Conservation (phyloP, 1,284 basidiomycete genomes). For the Crucibulum cyathiforme region DNA sequence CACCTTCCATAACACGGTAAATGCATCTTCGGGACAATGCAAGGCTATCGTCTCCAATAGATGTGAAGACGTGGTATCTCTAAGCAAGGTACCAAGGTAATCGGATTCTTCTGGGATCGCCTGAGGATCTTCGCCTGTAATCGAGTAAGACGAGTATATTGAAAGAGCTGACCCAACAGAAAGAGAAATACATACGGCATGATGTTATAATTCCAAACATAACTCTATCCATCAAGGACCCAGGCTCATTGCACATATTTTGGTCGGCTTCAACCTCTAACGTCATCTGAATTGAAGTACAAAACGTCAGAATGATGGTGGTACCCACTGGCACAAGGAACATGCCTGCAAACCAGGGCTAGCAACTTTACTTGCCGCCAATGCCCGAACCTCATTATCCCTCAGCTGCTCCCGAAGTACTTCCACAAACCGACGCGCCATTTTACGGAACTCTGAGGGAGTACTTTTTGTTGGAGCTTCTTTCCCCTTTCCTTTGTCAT, state of each 20-base stretch:
- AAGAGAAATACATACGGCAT: slow-evolving; percentile 52
- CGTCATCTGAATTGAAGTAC: slow-evolving; percentile 63
- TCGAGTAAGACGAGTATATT: background rate
- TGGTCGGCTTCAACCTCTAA: slow-evolving; percentile 79
- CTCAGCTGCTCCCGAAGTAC: slow-evolving; percentile 59
- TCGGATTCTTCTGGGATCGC: slow-evolving; percentile 64
- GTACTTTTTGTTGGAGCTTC: slow-evolving; percentile 32
- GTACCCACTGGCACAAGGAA: slow-evolving; percentile 6
- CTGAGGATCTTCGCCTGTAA: slow-evolving; percentile 48
- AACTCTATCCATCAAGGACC: slow-evolving; percentile 83
- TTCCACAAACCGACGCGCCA: slow-evolving; percentile 61
- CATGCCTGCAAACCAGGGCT: slow-evolving; percentile 81
- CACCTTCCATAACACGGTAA: slow-evolving; percentile 72
- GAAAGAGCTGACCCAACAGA: background rate
- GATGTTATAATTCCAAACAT: slow-evolving; percentile 81
- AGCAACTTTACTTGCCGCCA: slow-evolving; percentile 84
- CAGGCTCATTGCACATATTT: slow-evolving; percentile 60
- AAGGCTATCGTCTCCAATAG: slow-evolving; percentile 80
- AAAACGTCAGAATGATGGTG: background rate
- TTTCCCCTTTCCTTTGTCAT: slow-evolving; percentile 50
- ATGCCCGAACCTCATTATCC: slow-evolving; percentile 79
- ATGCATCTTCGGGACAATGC: slow-evolving; percentile 66
- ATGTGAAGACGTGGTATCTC: slow-evolving; percentile 88
- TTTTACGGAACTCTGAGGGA: slow-evolving; percentile 58
- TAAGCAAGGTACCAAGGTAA: slow-evolving; percentile 79